These are phyloP conservation scores for Rhynchosporium graminicola DNA, from an alignment of 2,329 filamentous ascomycete genomes.

Conservation along the genomic window DNA sequence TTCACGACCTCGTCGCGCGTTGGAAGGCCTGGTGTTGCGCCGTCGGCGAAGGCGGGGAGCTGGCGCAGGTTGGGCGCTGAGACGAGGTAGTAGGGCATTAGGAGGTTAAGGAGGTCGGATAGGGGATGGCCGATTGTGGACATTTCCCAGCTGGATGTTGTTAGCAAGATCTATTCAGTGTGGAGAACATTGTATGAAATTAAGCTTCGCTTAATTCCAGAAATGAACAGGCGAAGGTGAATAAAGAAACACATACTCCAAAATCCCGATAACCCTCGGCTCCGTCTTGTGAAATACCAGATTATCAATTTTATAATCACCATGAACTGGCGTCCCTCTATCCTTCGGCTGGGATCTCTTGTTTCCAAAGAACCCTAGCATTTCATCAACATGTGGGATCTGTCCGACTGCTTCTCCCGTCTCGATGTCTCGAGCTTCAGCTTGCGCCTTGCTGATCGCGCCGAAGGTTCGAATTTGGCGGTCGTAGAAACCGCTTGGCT, in stretches of 20 bases:
- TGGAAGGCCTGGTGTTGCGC: slow-evolving; percentile 56
- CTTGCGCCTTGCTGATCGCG: slow-evolving; percentile 77
- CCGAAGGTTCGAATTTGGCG: slow-evolving; percentile 84
- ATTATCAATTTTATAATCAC: slow-evolving; percentile 96
- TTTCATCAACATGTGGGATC: slow-evolving; percentile 80
- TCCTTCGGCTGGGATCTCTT: slow-evolving; percentile 72
- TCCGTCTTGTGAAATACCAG: slow-evolving; percentile 87
- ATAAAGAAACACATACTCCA: slow-evolving; percentile 63
- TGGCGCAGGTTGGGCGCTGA: slow-evolving; percentile 38
- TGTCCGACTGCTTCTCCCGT: slow-evolving; percentile 74
- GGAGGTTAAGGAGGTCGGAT: slow-evolving; percentile 83
- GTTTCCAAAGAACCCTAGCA: slow-evolving; percentile 76
- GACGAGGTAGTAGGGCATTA: slow-evolving; percentile 49
- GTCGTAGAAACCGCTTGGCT: slow-evolving; percentile 74
- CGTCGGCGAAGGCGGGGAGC: slow-evolving; percentile 43
- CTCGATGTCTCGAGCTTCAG: slow-evolving; percentile 72
- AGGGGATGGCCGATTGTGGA: slow-evolving; percentile 95
- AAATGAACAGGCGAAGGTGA: neutral
- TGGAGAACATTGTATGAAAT: neutral
- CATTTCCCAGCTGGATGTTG: slow-evolving; percentile 78
- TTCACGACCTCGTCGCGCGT: slow-evolving; percentile 56
- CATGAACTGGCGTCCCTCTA: slow-evolving; percentile 79
- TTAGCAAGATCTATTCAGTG: neutral
- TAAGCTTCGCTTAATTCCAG: neutral
- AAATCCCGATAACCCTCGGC: slow-evolving; percentile 83